phyloP scores from a whole-genome alignment of 2,329 filamentous ascomycete genomes.

The Ophiognomonia clavigignenti-juglandacearum region DNA sequence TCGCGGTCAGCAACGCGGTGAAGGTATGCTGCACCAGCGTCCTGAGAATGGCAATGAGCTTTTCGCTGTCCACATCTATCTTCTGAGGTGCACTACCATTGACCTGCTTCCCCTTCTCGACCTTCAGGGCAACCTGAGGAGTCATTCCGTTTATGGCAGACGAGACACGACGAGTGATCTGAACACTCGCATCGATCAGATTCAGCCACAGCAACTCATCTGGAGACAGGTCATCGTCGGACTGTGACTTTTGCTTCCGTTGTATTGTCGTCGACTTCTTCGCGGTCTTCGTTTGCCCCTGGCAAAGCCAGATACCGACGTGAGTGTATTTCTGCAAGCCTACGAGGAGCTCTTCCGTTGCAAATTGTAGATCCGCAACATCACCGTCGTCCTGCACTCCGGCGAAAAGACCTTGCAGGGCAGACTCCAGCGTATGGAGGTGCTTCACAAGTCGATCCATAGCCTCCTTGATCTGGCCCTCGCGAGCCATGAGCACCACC shows the following conservation, averaged over 20 bases:
- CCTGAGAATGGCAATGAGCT: constrained; percentile 64
- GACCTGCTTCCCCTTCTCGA: constrained; percentile 17
- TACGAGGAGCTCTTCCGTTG: constrained; percentile 68
- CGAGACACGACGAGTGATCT: constrained; percentile 60
- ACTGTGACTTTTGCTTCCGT: constrained; percentile 44
- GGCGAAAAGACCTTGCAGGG: constrained; percentile 68
- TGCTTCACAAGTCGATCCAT: constrained; percentile 84
- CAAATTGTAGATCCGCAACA: constrained; percentile 50
- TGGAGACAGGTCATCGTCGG: constrained; percentile 40
- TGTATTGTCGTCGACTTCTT: constrained; percentile 41
- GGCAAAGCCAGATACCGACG: constrained; percentile 94
- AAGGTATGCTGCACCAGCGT: constrained; percentile 86
- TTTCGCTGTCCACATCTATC: constrained; percentile 46
- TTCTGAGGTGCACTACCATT: constrained; percentile 22
- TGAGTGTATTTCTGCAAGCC: constrained; percentile 84
- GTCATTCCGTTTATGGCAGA: constrained; percentile 39
- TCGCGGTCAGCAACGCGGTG: constrained; percentile 75
- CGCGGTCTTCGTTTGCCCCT: constrained; percentile 68
- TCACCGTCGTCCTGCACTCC: constrained; percentile 53
- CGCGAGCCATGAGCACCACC: constrained; percentile 82
- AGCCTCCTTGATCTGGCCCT: constrained; percentile 76
- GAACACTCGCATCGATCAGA: constrained; percentile 56
- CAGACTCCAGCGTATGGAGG: constrained; percentile 71
- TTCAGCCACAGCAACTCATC: constrained; percentile 57
- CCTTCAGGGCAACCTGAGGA: constrained; percentile 14